Base-by-base conservation (phyloP, 805 yeast species). In the Ogataea methanolica region DNA sequence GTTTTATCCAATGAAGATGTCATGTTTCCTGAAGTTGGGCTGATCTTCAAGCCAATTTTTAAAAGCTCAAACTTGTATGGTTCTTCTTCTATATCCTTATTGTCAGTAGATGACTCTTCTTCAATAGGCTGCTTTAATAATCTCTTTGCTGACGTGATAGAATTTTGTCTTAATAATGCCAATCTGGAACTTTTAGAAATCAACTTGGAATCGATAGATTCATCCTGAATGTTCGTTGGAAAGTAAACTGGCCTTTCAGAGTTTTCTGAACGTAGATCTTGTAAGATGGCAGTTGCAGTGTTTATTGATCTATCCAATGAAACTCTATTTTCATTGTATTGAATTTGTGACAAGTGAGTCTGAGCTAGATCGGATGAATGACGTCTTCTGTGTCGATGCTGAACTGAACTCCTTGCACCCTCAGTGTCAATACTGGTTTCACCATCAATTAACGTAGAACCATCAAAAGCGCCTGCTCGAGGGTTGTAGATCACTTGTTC, bases 301-400 rank as follows among this genome's bases (percentile, higher is more conserved):
- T 74, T 68, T 47, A 86, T 82, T 1, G 83, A 74, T 44, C 86
- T 70, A 49, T 80, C 84, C 46, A 91, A 69, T 0, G 84, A 75
- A 0, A 80, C 69, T 46, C 85, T 76, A 68, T 83, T 83, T 56
- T 83, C 82, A 60, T 88, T 88, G 63, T 86, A 92, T 51, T 80
- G 85, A 47, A 85, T 67, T 60, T 91, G 96, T 49, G 82, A 80
- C 33, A 85, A 62, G 44, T 89, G 84, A 1, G 84, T 71, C 41
- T 50, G 45, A 1, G 51, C 59, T 8, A 58, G 48, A 22, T 58
- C 55, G 2, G 73, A 70, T 19, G 26, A 44, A 23, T 43, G 26
- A 21, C 50, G 73, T 58, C 26, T 33, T 31, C 43, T 4, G 41
- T 21, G 29, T 36, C 39, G 22, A 36, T 44, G 16, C n/a, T 45